Base-by-base conservation (phyloP, 148 eudicot genomes). In the Rhododendron henanense region DNA sequence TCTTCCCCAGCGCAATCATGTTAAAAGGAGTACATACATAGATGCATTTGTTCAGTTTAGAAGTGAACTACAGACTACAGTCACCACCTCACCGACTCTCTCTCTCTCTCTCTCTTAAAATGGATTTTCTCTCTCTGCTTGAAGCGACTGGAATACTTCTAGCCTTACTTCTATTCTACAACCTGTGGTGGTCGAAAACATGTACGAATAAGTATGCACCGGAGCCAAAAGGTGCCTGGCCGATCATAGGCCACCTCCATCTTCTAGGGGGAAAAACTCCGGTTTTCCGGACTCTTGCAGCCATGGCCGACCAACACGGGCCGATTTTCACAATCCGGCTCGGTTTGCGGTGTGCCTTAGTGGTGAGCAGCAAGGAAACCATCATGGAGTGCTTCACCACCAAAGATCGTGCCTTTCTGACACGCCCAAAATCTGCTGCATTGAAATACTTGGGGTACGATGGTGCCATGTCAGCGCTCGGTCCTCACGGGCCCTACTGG, bases 291-390 rank as follows among this genome's bases (percentile, higher is more conserved):
- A 80, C 5, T 2, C 41, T 80, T 0, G 63, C 41, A 1, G 41
- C 63, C 82, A 28, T 80, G 82, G 61, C 82, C 0, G 82, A 80
- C n/a, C 28, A 13, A 48, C 41, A 80, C 1, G 82, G 82, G 39
- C 82, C 82, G 1, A 80, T 80, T n/a, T 80, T 80, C 82, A 28
- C 63, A 0, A 48, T 80, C 23, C 16, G 5, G 19, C 19, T 80
- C 4, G 63, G 82, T 0, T 0, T 80, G 21, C 41, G 15, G 1
- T 11, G 10, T 4, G 82, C 82, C 0, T 4, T 80, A 2, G 82
- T 80, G 19, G 82, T 80, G 39, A 80, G 82, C 41, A 80, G 63
- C 82, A 80, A 15, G 37, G 82, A 80, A 51, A 51, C 41, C 28
- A 51, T 51, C 8, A 51, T 5, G 39, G 82, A 80, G 15, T 80